These are phyloP conservation scores for Pinus tabuliformis DNA, from an alignment of 75 land plant genomes.

Conservation along the genomic window DNA sequence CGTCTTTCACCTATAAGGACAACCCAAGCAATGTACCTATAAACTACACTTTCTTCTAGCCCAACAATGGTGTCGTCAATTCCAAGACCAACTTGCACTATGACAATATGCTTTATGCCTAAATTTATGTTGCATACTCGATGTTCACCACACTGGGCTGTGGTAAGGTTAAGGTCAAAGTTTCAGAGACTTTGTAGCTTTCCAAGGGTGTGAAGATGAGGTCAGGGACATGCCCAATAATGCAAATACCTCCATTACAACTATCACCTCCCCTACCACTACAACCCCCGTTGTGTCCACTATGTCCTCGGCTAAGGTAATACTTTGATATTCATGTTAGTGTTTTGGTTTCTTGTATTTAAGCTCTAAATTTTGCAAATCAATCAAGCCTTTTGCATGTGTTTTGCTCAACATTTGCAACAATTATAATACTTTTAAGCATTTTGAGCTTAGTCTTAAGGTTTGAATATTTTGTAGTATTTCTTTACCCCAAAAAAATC, in stretches of 20 bases:
- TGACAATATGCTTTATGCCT: constrained; percentile 27
- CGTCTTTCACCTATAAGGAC: constrained; percentile 51
- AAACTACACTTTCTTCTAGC: constrained; percentile 66
- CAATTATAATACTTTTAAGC: too few species aligned
- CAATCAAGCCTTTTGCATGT: too few species aligned
- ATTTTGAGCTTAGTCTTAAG: too few species aligned
- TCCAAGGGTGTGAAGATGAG: constrained; percentile 68
- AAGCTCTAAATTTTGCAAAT: too few species aligned
- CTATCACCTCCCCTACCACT: too few species aligned
- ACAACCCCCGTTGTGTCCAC: too few species aligned
- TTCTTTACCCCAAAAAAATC: too few species aligned
- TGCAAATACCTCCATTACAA: constrained; percentile 18
- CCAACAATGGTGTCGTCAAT: constrained; percentile 54
- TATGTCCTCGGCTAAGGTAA: too few species aligned
- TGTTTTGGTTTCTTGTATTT: too few species aligned
- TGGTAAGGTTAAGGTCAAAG: constrained; percentile 33
- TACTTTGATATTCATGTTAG: too few species aligned
- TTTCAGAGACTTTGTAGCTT: constrained; percentile 85
- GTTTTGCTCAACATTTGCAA: too few species aligned
- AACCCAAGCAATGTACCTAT: constrained; percentile 48
- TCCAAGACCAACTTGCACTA: constrained; percentile 60
- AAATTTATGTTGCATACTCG: constrained; percentile 4
- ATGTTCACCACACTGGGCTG: constrained; percentile 32
- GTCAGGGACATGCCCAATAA: constrained; percentile 56
- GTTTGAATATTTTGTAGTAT: too few species aligned